Base-by-base conservation (phyloP, 495 filamentous ascomycete genomes). In the Lindgomyces ingoldianus region DNA sequence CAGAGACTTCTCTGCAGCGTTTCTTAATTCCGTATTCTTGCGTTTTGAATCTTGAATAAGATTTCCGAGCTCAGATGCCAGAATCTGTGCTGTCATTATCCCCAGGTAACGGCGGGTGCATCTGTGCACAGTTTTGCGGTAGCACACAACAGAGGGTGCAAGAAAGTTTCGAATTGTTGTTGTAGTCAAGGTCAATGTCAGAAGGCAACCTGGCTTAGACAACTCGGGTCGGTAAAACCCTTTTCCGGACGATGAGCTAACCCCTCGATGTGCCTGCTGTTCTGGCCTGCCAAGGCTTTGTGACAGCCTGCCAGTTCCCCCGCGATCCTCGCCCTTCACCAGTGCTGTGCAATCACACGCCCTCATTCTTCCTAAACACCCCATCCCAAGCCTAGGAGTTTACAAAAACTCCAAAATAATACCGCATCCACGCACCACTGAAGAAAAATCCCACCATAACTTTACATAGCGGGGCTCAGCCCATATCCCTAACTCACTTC, bases 1-100 rank as follows among this genome's bases (percentile, higher is more conserved):
- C 8, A 98, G 78, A 3, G 94, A 93, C 75, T 95, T 93, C 72
- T 98, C 94, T 16, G 94, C 91, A 30, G 94, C 93, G 83, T 88
- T 88, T 80, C 91, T 84, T 42, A 98, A 76, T 65, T 98, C 94
- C 55, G 85, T 81, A 75, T 96, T 87, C 77, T 95, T 98, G 64
- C 93, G 85, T 75, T 95, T 96, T 70, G 91, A 93, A 75, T 98
- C 94, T 73, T 96, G 93, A 55, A 97, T 89, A 69, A 98, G 84
- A 76, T 89, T 96, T 69, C 88, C 82, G 68, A 98, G 87, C 81
- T 98, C 94, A 50, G 88, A 85, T 67, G 87, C 88, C 65, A 98
- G 83, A 60, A 98, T 85, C 80, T 95, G 91, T 59, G 92, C 86
- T 71, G 91, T 96, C 94, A 98, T 98, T 93, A 97, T 98, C 73